These are phyloP conservation scores for Spergularia azorica DNA, from an alignment of 179 eudicot species.

Conservation along the genomic window DNA sequence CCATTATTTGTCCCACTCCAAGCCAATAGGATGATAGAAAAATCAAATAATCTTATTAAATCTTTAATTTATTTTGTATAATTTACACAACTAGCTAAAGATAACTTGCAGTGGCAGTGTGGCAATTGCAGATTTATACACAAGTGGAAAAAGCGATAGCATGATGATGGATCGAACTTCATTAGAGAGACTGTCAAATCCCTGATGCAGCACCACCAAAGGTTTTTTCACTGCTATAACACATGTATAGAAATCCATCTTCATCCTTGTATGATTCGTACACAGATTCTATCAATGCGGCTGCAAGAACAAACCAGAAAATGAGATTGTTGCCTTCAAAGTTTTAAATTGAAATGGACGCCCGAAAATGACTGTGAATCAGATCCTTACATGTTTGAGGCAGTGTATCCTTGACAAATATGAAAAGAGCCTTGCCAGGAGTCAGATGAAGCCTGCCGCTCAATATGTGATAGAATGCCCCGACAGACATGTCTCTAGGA, in stretches of 20 bases:
- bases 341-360: not conserved
- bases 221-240: conserved; percentile 95
- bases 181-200: not conserved
- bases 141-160: conserved; percentile 13
- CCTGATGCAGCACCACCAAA: conserved; percentile 47
- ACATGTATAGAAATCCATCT: conserved; percentile 95
- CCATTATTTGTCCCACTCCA: too few relatives aligned
- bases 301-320: conserved; percentile 35
- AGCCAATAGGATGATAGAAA: too few relatives aligned
- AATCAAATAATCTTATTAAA: too few relatives aligned
- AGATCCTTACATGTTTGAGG: conserved; percentile 78
- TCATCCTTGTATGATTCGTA: conserved; percentile 86
- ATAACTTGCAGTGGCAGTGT: not conserved
- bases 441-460: conserved; percentile 72
- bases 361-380: not conserved
- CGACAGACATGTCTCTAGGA: conserved; percentile 92
- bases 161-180: not conserved
- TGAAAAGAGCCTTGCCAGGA: conserved; percentile 90
- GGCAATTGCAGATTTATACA: conserved; percentile 1
- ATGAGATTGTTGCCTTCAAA: not conserved
- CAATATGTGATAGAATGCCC: conserved; percentile 82
- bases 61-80: not conserved
- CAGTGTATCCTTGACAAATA: conserved; percentile 78
- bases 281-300: conserved; percentile 66
- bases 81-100: conserved; percentile 20